Percentiles rank a stretch among this genome's conserved stretches.
These are phyloP conservation scores for Diaporthe capsici DNA, from an alignment of 2,329 filamentous ascomycete genomes.

Conservation along the genomic window DNA sequence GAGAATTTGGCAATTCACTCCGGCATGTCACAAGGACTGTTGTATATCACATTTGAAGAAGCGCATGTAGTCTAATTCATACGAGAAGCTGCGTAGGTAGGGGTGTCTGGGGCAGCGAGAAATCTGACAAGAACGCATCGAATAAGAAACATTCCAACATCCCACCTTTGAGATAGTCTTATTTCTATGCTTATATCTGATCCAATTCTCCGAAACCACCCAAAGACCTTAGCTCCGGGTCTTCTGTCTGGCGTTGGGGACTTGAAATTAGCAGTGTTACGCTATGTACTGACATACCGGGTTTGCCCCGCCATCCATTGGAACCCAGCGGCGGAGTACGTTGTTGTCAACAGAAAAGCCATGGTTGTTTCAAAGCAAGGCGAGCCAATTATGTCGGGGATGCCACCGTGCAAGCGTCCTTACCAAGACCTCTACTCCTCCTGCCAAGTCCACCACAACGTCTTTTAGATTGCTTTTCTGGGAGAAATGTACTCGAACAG, in stretches of 20 bases:
- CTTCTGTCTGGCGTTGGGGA: slow-evolving; percentile 2
- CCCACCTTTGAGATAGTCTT: neutral
- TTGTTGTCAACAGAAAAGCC: neutral
- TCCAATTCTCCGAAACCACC: slow-evolving; percentile 1
- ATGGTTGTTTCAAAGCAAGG: slow-evolving; percentile 12
- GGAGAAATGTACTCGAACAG: slow-evolving; percentile 2
- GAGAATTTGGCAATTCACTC: neutral
- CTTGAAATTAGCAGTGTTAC: slow-evolving; percentile 10
- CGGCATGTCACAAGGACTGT: neutral
- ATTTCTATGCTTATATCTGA: slow-evolving; percentile 19
- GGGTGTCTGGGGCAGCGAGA: no score
- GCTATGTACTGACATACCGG: slow-evolving; percentile 2
- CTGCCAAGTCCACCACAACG: slow-evolving; percentile 22
- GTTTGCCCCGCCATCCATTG: slow-evolving; percentile 2
- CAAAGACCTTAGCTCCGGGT: neutral
- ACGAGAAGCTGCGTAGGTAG: neutral
- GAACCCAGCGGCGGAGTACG: neutral
- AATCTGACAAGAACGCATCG: neutral
- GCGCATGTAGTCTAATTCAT: neutral
- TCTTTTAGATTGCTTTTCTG: slow-evolving; percentile 21
- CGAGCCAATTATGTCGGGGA: neutral
- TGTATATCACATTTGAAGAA: neutral
- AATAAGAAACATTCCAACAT: neutral
- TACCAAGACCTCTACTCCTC: slow-evolving; percentile 26
- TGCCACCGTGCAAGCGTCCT: neutral